Percentiles rank a stretch among this genome's conserved stretches.
Conservation (phyloP, 331 rosid species). For the Malus hybrid region DNA sequence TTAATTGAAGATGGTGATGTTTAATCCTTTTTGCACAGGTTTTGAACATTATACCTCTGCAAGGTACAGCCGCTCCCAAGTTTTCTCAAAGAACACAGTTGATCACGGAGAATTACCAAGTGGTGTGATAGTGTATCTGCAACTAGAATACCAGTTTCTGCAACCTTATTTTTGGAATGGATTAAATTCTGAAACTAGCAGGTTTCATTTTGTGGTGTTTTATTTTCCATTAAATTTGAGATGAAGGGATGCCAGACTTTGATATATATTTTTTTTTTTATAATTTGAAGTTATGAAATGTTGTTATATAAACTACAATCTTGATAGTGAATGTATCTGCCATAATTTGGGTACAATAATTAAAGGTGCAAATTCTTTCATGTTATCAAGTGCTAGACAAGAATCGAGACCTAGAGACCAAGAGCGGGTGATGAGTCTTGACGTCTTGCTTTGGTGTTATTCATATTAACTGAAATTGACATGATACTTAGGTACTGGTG, state of each 20-base stretch:
- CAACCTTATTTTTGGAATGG: background rate
- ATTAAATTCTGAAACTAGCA: background rate
- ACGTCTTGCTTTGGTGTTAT: background rate
- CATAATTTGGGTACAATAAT: background rate
- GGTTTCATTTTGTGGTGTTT: background rate
- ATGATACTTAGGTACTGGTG: no score
- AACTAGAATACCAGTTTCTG: no score
- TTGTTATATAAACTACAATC: no score
- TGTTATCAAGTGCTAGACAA: background rate
- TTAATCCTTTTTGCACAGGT: slow-evolving; percentile 35
- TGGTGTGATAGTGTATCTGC: slow-evolving; percentile 22
- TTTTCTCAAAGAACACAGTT: slow-evolving; percentile 84
- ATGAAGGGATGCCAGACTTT: background rate
- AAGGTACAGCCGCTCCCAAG: slow-evolving; percentile 78
- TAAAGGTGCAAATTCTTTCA: background rate
- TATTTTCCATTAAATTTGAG: background rate
- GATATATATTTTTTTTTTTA: no score
- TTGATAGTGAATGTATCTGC: background rate
- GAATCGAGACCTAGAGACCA: background rate
- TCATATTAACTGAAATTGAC: no score
- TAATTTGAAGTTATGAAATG: no score
- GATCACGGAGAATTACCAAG: slow-evolving; percentile 77
- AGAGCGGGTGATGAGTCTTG: background rate
- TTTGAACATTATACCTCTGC: slow-evolving; percentile 54
- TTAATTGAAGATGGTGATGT: background rate